Conservation (phyloP, 2,329 filamentous ascomycete species). For the Fusarium equiseti region DNA sequence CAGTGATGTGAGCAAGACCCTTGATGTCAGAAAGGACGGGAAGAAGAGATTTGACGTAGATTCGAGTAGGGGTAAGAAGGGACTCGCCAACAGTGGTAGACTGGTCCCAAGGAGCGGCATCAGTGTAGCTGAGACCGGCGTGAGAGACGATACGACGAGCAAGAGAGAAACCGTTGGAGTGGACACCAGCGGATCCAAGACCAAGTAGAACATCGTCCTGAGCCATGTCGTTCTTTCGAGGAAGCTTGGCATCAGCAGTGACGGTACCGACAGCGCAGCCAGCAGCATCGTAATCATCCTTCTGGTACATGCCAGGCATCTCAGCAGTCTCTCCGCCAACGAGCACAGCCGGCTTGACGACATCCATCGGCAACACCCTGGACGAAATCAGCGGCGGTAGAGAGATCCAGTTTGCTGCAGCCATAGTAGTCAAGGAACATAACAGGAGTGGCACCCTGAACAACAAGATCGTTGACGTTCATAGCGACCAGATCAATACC, state of each 20-base stretch:
- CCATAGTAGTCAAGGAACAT: constrained; percentile 99
- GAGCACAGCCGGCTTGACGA: constrained; percentile 83
- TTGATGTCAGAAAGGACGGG: constrained; percentile 78
- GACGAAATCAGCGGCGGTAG: constrained; percentile 85
- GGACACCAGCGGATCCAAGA: constrained; percentile 85
- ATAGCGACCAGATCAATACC: constrained; percentile 98
- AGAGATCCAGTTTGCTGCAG: constrained; percentile 86
- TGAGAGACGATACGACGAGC: constrained; percentile 87
- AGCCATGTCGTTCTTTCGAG: constrained; percentile 79
- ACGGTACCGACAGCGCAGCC: constrained; percentile 92
- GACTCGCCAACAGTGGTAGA: constrained; percentile 75
- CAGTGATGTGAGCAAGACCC: constrained; percentile 96
- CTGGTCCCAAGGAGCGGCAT: constrained; percentile 80
- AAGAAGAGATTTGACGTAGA: constrained; percentile 89
- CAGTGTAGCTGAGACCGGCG: constrained; percentile 77
- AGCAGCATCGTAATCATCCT: constrained; percentile 91
- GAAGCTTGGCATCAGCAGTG: constrained; percentile 75
- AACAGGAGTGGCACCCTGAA: constrained; percentile 93
- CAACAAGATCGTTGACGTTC: constrained; percentile 98
- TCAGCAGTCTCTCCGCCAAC: constrained; percentile 98
- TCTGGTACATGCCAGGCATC: constrained; percentile 95
- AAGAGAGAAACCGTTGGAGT: constrained; percentile 98
- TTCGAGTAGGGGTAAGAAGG: constrained; percentile 88
- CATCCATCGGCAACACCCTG: constrained; percentile 91
- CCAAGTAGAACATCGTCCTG: constrained; percentile 88